Conservation (phyloP, 495 filamentous ascomycete species). For the Recurvomyces mirabilis region DNA sequence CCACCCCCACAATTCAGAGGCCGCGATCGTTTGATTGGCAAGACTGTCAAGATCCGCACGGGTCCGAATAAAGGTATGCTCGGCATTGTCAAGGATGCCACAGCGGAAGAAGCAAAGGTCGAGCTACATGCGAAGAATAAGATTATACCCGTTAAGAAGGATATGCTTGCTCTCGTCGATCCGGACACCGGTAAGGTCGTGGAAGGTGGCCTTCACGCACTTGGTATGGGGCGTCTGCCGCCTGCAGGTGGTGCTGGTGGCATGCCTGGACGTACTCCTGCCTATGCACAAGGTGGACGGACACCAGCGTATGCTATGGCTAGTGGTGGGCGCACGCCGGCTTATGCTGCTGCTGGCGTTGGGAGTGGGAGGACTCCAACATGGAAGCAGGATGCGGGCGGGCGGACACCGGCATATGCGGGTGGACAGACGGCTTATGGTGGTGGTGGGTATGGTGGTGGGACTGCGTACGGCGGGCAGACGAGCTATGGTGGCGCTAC, state of each 20-base stretch:
- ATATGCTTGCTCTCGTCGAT: constrained; percentile 69
- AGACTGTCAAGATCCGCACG: constrained; percentile 74
- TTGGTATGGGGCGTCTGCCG: constrained; percentile 11
- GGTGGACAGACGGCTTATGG: constrained; percentile 16
- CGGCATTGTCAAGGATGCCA: constrained; percentile 89
- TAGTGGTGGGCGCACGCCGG: constrained; percentile 36
- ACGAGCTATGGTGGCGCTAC: constrained; percentile 18
- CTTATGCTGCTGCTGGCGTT: constrained; percentile 19
- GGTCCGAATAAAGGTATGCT: constrained; percentile 86
- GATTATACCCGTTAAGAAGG: constrained; percentile 67
- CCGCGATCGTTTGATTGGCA: constrained; percentile 74
- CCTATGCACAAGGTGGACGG: constrained; percentile 46
- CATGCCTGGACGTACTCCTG: constrained; percentile 18
- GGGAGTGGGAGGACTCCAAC: constrained; percentile 54
- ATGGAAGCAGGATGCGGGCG: constrained; percentile 43
- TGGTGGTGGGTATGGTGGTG: constrained; percentile 33
- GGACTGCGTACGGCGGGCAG: constrained; percentile 46
- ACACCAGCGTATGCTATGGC: constrained; percentile 55
- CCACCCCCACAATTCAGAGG: constrained; percentile 67
- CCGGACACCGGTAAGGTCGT: constrained; percentile 62
- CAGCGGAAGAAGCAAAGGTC: constrained; percentile 69
- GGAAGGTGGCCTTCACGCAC: constrained; percentile 44
- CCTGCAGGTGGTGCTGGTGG: constrained; percentile 3
- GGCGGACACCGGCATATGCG: constrained; percentile 13
- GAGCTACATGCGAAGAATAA: constrained; percentile 90